phyloP scores from a whole-genome alignment of 2,329 filamentous ascomycete genomes.

The Scedosporium apiospermum region DNA sequence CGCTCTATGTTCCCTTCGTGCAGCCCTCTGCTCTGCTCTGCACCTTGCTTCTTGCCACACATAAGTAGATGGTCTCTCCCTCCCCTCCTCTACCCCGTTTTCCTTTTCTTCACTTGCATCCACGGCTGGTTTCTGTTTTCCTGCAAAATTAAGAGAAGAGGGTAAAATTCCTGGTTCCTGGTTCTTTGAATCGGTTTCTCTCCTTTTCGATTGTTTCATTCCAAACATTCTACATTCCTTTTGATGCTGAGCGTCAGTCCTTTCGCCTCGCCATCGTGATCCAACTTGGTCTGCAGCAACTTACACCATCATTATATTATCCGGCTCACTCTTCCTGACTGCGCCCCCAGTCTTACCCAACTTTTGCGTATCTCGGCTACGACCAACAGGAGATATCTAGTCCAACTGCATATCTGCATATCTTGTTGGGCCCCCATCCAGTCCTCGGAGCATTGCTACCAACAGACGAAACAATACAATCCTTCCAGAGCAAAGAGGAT shows the following conservation, averaged over 20 bases:
- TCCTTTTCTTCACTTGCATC: neutral
- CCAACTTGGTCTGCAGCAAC: neutral
- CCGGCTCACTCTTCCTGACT: neutral
- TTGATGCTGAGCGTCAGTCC: constrained; percentile 4
- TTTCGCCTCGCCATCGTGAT: neutral
- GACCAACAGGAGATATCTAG: too few species aligned
- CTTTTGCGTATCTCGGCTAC: too few species aligned
- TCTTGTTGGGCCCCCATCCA: too few species aligned
- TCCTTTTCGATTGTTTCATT: neutral
- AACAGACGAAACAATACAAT: too few species aligned
- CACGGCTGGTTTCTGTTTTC: neutral
- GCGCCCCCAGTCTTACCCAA: neutral
- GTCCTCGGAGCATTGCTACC: too few species aligned
- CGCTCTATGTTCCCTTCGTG: neutral
- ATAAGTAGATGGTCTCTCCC: neutral
- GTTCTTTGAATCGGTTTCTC: neutral
- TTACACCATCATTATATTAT: neutral
- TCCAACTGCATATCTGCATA: too few species aligned
- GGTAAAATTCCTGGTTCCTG: neutral
- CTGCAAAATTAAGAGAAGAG: neutral
- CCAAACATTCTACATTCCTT: neutral
- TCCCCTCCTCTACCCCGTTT: neutral
- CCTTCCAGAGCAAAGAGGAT: too few species aligned
- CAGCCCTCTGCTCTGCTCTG: neutral
- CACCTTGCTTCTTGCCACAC: neutral